Evolutionary conservation across 306 rosid species (phyloP).

Genomic region (Calophaca sinica): DNA sequence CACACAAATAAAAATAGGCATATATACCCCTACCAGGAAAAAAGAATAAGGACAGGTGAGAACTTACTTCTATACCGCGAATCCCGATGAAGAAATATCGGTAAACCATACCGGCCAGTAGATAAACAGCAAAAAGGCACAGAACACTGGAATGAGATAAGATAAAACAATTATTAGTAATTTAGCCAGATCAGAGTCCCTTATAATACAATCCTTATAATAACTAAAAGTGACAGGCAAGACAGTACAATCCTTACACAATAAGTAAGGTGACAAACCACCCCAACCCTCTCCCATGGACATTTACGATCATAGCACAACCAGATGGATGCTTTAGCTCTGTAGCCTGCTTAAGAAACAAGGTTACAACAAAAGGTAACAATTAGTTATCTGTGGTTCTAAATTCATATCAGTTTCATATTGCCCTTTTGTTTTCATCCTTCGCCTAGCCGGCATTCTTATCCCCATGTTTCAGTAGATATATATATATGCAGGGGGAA

Average conservation of each 20-base stretch:
- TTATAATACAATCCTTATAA: constrained; percentile 51
- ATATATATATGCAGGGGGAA: no score
- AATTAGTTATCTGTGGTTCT: constrained; percentile 8
- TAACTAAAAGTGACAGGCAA: constrained; percentile 15
- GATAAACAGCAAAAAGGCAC: constrained; percentile 81
- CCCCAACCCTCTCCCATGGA: constrained; percentile 75
- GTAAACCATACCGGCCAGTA: constrained; percentile 72
- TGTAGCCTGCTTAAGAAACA: constrained; percentile 69
- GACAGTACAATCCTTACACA: constrained; percentile 56
- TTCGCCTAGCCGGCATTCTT: neutral
- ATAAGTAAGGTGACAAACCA: constrained; percentile 72
- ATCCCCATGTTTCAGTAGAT: neutral
- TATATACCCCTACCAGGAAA: constrained; percentile 22
- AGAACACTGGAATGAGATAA: constrained; percentile 62
- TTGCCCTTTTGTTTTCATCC: constrained; percentile 12
- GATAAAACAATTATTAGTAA: constrained; percentile 44
- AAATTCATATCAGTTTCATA: constrained; percentile 31
- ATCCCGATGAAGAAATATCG: constrained; percentile 68
- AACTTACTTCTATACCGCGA: constrained; percentile 81
- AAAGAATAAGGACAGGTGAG: constrained; percentile 40
- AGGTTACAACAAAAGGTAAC: constrained; percentile 25
- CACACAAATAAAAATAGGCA: constrained; percentile 13
- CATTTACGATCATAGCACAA: constrained; percentile 68
- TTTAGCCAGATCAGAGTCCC: constrained; percentile 23
- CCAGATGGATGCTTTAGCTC: constrained; percentile 90